These are phyloP conservation scores for Ophiostoma himal-ulmi DNA, from an alignment of 2,329 filamentous ascomycete genomes.

Conservation along the genomic window DNA sequence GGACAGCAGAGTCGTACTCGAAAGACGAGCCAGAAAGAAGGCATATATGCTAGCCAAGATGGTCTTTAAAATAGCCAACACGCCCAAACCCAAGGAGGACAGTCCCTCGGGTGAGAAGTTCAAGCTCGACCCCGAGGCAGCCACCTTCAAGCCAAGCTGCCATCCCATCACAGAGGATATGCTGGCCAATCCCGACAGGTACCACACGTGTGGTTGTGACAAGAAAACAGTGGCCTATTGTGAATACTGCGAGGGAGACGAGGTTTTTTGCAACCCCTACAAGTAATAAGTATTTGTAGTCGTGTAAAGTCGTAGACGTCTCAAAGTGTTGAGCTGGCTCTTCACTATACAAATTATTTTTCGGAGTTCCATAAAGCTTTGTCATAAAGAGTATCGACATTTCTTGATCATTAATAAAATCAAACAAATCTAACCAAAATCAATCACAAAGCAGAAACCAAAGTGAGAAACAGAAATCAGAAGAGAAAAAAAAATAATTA, in stretches of 20 bases:
- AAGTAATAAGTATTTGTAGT: not conserved
- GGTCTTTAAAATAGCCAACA: no score
- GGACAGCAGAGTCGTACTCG: no score
- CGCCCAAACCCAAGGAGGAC: not conserved
- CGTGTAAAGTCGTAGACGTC: not conserved
- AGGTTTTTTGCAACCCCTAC: not conserved
- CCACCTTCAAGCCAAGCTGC: not conserved
- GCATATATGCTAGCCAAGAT: not conserved
- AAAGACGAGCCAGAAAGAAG: not conserved
- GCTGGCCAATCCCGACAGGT: not conserved
- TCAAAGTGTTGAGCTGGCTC: not conserved
- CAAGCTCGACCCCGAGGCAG: not conserved
- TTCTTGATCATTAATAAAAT: not conserved
- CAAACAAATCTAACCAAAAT: not conserved
- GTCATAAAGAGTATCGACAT: not conserved
- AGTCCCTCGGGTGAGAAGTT: not conserved
- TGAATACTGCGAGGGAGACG: not conserved
- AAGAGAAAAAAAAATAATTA: conserved; percentile 1
- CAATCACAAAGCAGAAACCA: not conserved
- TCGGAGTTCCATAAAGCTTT: not conserved
- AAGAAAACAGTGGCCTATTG: not conserved
- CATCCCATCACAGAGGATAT: not conserved
- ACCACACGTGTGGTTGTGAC: not conserved
- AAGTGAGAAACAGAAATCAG: not conserved
- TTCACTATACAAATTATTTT: no score